Base-by-base conservation (phyloP, 345 rosid genomes). In the Syzygium aqueum region DNA sequence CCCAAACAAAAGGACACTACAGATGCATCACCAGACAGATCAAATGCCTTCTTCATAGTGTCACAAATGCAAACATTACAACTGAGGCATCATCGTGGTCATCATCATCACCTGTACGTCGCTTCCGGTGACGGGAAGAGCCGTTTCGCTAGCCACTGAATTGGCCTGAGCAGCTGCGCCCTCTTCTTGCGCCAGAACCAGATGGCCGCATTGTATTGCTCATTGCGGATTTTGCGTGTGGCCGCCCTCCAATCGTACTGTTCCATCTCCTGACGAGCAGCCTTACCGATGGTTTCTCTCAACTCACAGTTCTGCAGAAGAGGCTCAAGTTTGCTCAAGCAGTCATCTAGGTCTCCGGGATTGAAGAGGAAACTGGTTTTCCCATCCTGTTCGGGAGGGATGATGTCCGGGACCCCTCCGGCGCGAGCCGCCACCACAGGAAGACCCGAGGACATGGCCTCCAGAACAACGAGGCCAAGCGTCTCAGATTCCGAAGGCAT, bases 401-500 rank as follows among this genome's bases (percentile, higher is more conserved):
- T 97, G 80, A 97, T 97, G 86, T 97, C 99, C 12, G 98, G 98
- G 85, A 97, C 93, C 87, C 99, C 99, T 12, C 99, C 99, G 1
- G 99, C 98, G 11, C 98, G 96, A 86, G 93, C 99, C 49, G 94
- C 99, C 86, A 97, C 99, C 53, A 97, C 99, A 2, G 99, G 97
- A 83, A 94, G 89, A 28, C 99, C 99, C 2, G 99, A 97, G 86
- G 99, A 93, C 99, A 97, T 97, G 86, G 99, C 98, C 89, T 96
- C 99, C 88, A 96, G 91, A 87, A 97, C 99, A 3, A 97, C 99
- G 11, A 93, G 98, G 53, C 99, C 99, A 4, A 97, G 98, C 23
- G 99, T 97, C 90, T 96, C 99, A 3, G 99, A 96, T 88, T 96
- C 99, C 19, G 99, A 97, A 65, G 99, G 99, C 98, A 96, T 97